Base-by-base conservation (phyloP, 805 yeast genomes). In the Candida tibetensis region DNA sequence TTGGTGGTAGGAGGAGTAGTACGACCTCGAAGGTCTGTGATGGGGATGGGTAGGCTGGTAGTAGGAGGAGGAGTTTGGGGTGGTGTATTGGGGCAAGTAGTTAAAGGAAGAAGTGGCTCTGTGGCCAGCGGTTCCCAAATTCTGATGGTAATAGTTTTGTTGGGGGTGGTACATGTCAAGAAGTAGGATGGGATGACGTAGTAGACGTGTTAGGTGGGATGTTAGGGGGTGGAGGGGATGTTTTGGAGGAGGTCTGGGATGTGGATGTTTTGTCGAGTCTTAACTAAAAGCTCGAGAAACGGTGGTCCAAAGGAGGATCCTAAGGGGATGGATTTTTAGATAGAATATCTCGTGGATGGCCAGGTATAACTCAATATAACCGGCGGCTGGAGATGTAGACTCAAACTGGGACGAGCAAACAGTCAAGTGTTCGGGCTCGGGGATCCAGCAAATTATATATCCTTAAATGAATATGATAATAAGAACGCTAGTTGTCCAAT, bases 71-170 rank as follows among this genome's bases (percentile, higher is more conserved):
- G 12, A 41, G 39, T 34, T 31, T 9, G 52, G 53, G 21, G 48
- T 41, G 26, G 37, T 34, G 39, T 51, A 52, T 29, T 46, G 52
- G 17, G 53, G 47, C 37, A 48, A 37, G 43, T 57, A 61, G 35
- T 51, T 55, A 44, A 54, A 61, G 35, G 64, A 55, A 28, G 60
- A 47, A 17, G 51, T 42, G 17, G 63, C 61, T 28, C 71, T 54
- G 50, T 66, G 70, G 47, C 71, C 71, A 2, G 67, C 57, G 12
- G 68, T 58, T 22, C 71, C 71, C 41, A 64, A 46, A 37, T 49
- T 53, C 22, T 52, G 58, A 39, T 49, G 47, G 45, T 48, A 49
- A 35, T 46, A 45, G 27, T 32, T 37, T 17, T 33, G 21, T 18
- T 37, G 47, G n/a, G 42, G 32, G 30, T 45, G 55, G 44, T 45